phyloP scores from a whole-genome alignment of 164 flowering plant species.

The Litsea cubeba region DNA sequence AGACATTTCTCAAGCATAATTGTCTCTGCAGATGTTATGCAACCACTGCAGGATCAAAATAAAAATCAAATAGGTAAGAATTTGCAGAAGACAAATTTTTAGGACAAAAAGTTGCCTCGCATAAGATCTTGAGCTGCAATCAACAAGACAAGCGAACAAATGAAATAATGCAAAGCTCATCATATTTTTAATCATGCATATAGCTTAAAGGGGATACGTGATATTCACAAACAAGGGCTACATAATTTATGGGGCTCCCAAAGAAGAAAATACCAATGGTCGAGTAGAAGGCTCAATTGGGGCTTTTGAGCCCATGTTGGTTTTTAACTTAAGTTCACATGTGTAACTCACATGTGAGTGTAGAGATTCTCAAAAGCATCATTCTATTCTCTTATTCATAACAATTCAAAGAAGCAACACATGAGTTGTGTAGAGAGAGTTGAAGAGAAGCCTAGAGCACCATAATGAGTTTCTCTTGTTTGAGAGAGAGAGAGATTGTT shows the following conservation, averaged over 20 bases:
- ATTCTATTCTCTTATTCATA: no score
- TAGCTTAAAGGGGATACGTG: not conserved
- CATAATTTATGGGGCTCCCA: not conserved
- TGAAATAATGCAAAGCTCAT: not conserved
- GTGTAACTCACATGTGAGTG: no score
- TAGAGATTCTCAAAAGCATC: no score
- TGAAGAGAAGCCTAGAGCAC: no score
- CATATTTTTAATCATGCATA: not conserved
- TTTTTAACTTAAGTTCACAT: no score
- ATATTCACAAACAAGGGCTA: not conserved
- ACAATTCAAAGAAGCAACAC: no score
- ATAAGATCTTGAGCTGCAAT: not conserved
- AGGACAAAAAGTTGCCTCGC: not conserved
- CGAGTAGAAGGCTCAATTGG: no score
- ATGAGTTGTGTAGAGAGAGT: no score
- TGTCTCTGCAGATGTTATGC: slow-evolving; percentile 93
- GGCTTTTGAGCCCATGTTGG: no score
- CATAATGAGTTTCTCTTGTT: no score
- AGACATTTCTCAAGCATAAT: slow-evolving; percentile 51
- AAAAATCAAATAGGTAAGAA: not conserved
- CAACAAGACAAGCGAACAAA: not conserved
- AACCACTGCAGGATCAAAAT: slow-evolving; percentile 59
- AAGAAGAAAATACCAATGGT: no score
- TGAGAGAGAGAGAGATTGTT: no score
- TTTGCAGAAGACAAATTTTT: not conserved